These are phyloP conservation scores for Leucocoprinus gongylophorus DNA, from an alignment of 1,284 basidiomycete species.

Conservation along the genomic window DNA sequence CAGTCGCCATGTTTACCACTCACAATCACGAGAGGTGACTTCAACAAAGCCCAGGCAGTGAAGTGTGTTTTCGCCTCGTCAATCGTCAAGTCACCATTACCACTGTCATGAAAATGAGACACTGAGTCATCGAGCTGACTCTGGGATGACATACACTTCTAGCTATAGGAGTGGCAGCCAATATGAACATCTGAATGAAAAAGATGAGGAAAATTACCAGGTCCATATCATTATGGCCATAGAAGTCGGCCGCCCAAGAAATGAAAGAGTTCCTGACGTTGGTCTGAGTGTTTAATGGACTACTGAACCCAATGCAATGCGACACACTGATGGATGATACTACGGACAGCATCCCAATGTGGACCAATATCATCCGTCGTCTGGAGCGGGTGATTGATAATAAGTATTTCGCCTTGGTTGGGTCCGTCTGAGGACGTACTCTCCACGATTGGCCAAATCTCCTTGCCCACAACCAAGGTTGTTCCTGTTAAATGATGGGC, in stretches of 20 bases:
- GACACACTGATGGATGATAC: slow-evolving; percentile 27
- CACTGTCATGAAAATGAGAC: slow-evolving; percentile 27
- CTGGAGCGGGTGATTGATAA: slow-evolving; percentile 24
- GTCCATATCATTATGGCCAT: slow-evolving; percentile 55
- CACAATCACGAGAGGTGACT: slow-evolving; percentile 47
- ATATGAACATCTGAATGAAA: not conserved
- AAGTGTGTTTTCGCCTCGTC: slow-evolving; percentile 60
- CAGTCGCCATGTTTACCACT: slow-evolving; percentile 6
- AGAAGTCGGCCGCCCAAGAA: slow-evolving; percentile 51
- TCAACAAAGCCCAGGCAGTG: slow-evolving; percentile 61
- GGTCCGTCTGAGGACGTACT: slow-evolving; percentile 28
- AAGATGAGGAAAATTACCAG: slow-evolving; percentile 35
- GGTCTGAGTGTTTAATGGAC: not conserved
- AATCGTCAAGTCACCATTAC: slow-evolving; percentile 51
- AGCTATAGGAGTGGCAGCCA: slow-evolving; percentile 30
- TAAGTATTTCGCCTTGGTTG: not conserved
- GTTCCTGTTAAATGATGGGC: slow-evolving; percentile 31
- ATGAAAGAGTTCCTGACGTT: slow-evolving; percentile 40
- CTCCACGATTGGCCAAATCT: slow-evolving; percentile 53
- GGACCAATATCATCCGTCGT: slow-evolving; percentile 50
- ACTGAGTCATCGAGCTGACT: not conserved
- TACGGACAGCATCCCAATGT: slow-evolving; percentile 26
- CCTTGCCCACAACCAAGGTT: slow-evolving; percentile 54
- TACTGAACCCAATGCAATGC: not conserved
- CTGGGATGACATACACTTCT: slow-evolving; percentile 38